Conservation (phyloP, 2,329 filamentous ascomycete genomes). For the Hymenoscyphus scutula region DNA sequence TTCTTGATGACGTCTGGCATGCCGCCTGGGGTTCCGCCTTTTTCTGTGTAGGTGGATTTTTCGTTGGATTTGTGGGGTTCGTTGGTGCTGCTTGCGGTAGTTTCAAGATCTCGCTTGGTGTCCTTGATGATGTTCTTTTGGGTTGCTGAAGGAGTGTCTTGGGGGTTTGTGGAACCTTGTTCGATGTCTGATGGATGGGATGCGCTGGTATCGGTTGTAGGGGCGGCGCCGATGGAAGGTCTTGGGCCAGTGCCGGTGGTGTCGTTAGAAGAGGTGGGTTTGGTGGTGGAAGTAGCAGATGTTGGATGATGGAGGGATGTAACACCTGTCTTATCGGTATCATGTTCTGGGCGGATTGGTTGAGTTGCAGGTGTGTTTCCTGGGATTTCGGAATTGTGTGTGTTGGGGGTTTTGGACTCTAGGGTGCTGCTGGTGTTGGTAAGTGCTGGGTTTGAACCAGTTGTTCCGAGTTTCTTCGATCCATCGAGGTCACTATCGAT, state of each 20-base stretch:
- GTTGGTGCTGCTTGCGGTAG: background rate
- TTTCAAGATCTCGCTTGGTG: slow-evolving; percentile 21
- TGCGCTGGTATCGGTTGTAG: slow-evolving; percentile 4
- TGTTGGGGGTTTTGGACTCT: background rate
- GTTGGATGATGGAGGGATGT: slow-evolving; percentile 12
- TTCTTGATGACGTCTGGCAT: slow-evolving; percentile 15
- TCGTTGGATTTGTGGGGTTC: background rate
- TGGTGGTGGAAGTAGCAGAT: slow-evolving; percentile 16
- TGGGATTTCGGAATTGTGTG: background rate
- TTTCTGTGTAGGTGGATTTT: slow-evolving; percentile 13
- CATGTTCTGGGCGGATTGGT: slow-evolving; percentile 15
- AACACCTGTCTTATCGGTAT: slow-evolving; percentile 17
- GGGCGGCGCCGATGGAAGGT: slow-evolving; percentile 23
- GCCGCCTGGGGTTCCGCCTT: background rate
- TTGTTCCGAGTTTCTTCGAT: background rate
- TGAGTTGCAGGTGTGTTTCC: slow-evolving; percentile 19
- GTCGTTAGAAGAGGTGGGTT: slow-evolving; percentile 13
- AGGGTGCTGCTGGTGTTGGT: background rate
- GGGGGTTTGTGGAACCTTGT: slow-evolving; percentile 38
- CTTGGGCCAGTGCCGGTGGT: slow-evolving; percentile 19
- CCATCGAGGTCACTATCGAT: slow-evolving; percentile 46
- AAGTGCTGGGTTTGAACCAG: slow-evolving; percentile 1
- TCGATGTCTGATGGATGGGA: slow-evolving; percentile 31
- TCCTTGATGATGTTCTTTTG: slow-evolving; percentile 14
- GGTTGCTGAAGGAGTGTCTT: slow-evolving; percentile 27